Conservation (phyloP, 495 filamentous ascomycete genomes). For the Lichina pygmaea region DNA sequence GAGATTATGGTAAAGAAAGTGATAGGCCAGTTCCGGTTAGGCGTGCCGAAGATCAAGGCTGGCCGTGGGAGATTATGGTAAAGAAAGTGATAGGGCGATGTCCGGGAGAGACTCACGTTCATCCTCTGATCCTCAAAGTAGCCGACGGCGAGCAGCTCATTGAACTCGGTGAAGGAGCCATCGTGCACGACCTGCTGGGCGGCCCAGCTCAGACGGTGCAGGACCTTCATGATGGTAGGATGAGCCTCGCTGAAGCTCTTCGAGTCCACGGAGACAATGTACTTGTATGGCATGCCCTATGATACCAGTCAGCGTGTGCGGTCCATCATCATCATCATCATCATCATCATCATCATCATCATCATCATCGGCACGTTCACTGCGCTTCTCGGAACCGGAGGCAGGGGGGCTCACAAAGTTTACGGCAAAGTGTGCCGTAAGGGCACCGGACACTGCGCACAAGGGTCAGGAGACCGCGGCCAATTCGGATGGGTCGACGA, state of each 20-base stretch:
- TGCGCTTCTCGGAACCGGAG: not conserved
- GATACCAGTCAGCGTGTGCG: not conserved
- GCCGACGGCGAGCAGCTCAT: constrained; percentile 49
- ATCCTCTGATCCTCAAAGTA: constrained; percentile 50
- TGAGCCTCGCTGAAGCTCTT: constrained; percentile 34
- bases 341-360: too few species aligned
- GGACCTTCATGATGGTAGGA: constrained; percentile 22
- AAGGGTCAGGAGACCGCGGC: not conserved
- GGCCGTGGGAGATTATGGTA: not conserved
- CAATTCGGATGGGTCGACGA: not conserved
- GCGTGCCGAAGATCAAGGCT: too few species aligned
- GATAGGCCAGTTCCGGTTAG: not conserved
- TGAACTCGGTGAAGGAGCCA: constrained; percentile 21
- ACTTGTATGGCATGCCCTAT: constrained; percentile 67
- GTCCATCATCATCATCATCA: not conserved
- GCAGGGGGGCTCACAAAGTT: constrained; percentile 33
- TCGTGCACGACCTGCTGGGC: constrained; percentile 17
- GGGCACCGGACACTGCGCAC: constrained; percentile 11
- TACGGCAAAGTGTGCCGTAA: constrained; percentile 39
- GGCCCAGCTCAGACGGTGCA: constrained; percentile 42
- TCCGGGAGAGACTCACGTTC: constrained; percentile 22
- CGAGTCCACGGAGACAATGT: constrained; percentile 37
- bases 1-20: not conserved
- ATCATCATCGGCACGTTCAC: not conserved
- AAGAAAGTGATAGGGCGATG: not conserved